Evolutionary conservation across 345 rosid genomes (phyloP).

Genomic region (Camelina neglecta): DNA sequence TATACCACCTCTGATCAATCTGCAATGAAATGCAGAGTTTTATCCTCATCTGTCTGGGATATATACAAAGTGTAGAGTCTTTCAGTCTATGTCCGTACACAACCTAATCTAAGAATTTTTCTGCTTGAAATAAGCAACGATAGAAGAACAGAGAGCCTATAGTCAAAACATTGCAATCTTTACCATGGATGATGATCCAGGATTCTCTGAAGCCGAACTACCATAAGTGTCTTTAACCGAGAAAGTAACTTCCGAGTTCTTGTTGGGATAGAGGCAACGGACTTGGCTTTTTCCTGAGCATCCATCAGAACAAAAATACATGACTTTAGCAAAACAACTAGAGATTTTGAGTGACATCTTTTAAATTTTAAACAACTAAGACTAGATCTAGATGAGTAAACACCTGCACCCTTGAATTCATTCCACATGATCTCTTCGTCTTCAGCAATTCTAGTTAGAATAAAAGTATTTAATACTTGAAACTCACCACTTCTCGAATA

Average conservation of each 20-base stretch:
- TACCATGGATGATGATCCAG: conserved; percentile 49
- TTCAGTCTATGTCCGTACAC: conserved; percentile 9
- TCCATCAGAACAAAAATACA: conserved; percentile 23
- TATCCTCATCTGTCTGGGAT: conserved; percentile 53
- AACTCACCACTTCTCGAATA: conserved; percentile 81
- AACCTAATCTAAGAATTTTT: neutral
- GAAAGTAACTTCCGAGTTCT: conserved; percentile 53
- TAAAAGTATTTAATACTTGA: conserved; percentile 34
- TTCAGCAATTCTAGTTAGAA: conserved; percentile 60
- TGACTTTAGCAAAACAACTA: conserved; percentile 14
- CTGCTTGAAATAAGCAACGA: neutral
- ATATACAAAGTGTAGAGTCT: conserved; percentile 34
- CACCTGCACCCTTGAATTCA: conserved; percentile 78
- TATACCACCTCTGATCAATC: no score
- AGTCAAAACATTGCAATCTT: conserved; percentile 17
- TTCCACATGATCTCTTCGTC: conserved; percentile 94
- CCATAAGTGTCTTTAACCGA: conserved; percentile 65
- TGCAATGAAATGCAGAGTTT: conserved; percentile 67
- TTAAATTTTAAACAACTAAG: neutral
- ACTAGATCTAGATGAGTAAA: no score
- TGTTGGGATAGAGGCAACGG: conserved; percentile 91
- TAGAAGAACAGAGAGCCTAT: conserved; percentile 13
- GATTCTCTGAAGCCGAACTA: conserved; percentile 44
- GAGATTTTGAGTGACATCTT: neutral
- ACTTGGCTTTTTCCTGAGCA: conserved; percentile 72